A percentile compares a stretch with the other conserved stretches of the same genome.
These are phyloP conservation scores for Cochlearia excelsa DNA, from an alignment of 345 rosid genomes.

Conservation along the genomic window DNA sequence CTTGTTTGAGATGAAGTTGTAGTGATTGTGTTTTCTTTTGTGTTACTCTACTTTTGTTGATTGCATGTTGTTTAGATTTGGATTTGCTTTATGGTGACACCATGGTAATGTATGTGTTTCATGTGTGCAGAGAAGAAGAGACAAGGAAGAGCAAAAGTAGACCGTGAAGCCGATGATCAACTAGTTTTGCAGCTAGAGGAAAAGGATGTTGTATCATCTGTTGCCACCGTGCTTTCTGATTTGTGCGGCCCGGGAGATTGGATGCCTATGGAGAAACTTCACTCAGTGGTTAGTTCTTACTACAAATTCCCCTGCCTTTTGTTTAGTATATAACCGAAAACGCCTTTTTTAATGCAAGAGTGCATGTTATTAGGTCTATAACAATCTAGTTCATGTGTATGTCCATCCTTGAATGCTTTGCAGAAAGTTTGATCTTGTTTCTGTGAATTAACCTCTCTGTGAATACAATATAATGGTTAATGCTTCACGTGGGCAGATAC, in stretches of 20 bases:
- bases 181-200: constrained; percentile 89
- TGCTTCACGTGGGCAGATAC: constrained; percentile 47
- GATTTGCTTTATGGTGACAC: neutral
- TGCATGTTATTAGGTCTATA: neutral
- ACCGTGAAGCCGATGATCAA: constrained; percentile 94
- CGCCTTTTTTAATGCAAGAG: neutral
- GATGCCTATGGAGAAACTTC: constrained; percentile 99
- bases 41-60: neutral
- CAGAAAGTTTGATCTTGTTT: constrained; percentile 1
- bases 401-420: neutral
- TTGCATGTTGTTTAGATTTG: neutral
- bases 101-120: constrained; percentile 9
- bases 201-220: constrained; percentile 97
- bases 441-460: constrained; percentile 11
- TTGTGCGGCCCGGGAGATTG: constrained; percentile 99
- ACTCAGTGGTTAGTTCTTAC: constrained; percentile 59
- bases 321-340: constrained; percentile 2
- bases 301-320: neutral
- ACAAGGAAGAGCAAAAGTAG: constrained; percentile 70
- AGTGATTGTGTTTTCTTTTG: constrained; percentile 3
- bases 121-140: constrained; percentile 68
- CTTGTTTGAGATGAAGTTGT: neutral
- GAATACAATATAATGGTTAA: neutral
- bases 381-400: constrained; percentile 1
- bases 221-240: constrained; percentile 94